Conservation (phyloP, 257 asterid species). For the Coffea canephora region DNA sequence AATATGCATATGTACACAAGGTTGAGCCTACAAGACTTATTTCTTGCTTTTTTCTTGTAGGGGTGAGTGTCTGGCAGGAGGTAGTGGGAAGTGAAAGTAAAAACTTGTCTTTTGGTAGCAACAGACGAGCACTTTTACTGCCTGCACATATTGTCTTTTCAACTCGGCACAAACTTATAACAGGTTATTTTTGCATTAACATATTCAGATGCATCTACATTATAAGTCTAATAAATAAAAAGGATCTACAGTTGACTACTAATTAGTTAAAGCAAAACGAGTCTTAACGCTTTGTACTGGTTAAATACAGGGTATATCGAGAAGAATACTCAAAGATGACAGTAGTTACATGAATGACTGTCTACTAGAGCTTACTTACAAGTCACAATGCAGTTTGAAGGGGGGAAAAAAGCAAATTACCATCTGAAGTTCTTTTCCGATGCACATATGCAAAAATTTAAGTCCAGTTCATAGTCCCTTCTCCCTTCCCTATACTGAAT, state of each 20-base stretch:
- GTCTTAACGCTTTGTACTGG: background rate
- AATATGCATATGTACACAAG: background rate
- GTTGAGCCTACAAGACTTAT: background rate
- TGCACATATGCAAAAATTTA: background rate
- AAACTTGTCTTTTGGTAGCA: background rate
- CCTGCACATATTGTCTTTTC: background rate
- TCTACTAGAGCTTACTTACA: background rate
- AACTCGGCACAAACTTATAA: background rate
- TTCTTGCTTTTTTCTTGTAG: background rate
- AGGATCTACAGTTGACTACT: background rate
- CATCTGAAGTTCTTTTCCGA: background rate
- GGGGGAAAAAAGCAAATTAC: background rate
- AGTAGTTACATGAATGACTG: background rate
- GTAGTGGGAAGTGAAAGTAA: background rate
- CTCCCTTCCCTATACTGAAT: background rate
- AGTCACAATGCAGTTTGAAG: background rate
- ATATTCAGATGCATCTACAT: background rate
- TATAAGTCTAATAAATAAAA: background rate
- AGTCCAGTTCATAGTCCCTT: background rate
- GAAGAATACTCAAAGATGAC: background rate
- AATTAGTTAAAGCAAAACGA: background rate
- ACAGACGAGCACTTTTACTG: background rate
- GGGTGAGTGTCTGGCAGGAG: background rate
- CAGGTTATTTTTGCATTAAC: background rate
- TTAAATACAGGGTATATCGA: background rate